Evolutionary conservation across 495 filamentous ascomycete species (phyloP), one percentile per base, ranked within the genome.

Genomic region (Rostrohypoxylon terebratum): DNA sequence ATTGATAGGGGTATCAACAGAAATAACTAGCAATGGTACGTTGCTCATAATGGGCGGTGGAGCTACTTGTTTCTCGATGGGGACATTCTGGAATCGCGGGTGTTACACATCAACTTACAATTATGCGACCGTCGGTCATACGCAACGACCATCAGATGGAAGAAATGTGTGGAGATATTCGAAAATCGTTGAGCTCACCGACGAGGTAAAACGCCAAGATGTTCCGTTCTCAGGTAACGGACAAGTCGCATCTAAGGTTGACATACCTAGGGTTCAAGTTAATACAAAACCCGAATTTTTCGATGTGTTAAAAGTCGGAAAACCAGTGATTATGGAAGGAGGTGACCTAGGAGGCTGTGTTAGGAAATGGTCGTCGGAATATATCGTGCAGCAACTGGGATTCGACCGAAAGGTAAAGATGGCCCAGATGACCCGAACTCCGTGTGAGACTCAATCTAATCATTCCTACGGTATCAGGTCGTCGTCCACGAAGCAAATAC

Each of bases 61-160:
- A 18, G 93, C 92, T 25, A 92, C 94, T 0, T 97, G 94, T 77
- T 97, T 96, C 79, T 93, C 92, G 0, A 95, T 97, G 85, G 93
- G 92, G 7, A 90, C 90, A 13, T 90, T 85, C 68, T 93, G 91
- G 89, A 93, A 92, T 63, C 81, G 86, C 48, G 89, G 86, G 0
- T 84, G 84, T 44, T 90, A 77, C 63, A 76, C 74, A 23, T 11
- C 73, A 3, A 18, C 21, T 4, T 59, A 66, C 7, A 25, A 60
- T 55, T 40, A 66, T 16, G 36, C 33, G 10, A 2, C 42, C 5
- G 13, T 28, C 5, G 10, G 23, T 10, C n/a, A n/a, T 13, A 57
- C 38, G 13, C 13, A 9, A 8, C 40, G 13, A 8, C 40, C 40
- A 20, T 18, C 28, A 16, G 23, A 4, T 0, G 11, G 20, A 8